Base-by-base conservation (phyloP, 176 grass and related monocot species). In the Panicum miliaceum region DNA sequence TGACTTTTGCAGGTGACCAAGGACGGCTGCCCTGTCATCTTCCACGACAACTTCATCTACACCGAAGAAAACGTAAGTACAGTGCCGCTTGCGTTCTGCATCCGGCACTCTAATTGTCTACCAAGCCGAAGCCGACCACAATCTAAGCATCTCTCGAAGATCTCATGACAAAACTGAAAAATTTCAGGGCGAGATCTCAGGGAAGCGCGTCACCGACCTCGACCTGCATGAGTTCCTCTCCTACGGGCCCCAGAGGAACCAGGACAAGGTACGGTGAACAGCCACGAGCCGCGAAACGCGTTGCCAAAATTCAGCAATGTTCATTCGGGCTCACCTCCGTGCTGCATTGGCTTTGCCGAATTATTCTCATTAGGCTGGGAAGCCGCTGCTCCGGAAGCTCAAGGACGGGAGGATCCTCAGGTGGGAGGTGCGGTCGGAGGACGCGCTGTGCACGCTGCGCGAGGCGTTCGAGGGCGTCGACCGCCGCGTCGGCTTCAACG, bases 21-120 rank as follows among this genome's bases (percentile, higher is more conserved):
- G 27, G 95, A 98, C 56, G 92, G 72, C 3, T 88, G 70, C 68
- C 85, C 92, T 12, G 61, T 98, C 48, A 85, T 98, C 84, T 98
- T 98, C 90, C 95, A 98, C 41, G 95, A 98, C 54, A 79, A 91
- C 32, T 86, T 93, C 47, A 88, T 95, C 64, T 78, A 82, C 65
- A 90, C 92, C 8, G 76, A 88, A 53, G 71, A 98, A 66, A 71
- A 98, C 8, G 95, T 95, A 85, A 88, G 90, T 19, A 0, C 7
- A 16, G 6, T 42, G 0, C 59, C 69, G 5, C 4, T 11, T 10
- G 43, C 2, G 18, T 26, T 50, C 43, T 50, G 42, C 68, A 47
- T 47, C 68, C 29, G 29, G 29, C 29, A 32, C 29, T 32, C 29
- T n/a, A 32, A 32, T 32, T 32, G 29, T 32, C 29, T 32, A 32